A percentile compares a stretch with the other conserved stretches of the same genome.
phyloP scores from a whole-genome alignment of 2,329 filamentous ascomycete species.

The Alternaria sp. region DNA sequence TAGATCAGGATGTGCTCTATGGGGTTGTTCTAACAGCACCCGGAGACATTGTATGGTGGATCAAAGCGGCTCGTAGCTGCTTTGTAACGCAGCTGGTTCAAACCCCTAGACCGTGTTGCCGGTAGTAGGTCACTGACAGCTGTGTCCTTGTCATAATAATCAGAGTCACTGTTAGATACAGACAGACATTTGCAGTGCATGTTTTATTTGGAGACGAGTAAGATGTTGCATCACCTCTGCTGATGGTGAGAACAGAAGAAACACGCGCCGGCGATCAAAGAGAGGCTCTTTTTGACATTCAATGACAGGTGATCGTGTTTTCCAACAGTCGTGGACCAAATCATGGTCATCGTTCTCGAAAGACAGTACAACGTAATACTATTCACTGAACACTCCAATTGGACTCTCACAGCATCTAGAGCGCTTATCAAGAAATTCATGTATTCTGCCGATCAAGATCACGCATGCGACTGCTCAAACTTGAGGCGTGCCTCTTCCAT shows the following conservation, averaged over 20 bases:
- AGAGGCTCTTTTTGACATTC: neutral
- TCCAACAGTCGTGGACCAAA: neutral
- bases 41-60: neutral
- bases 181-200: neutral
- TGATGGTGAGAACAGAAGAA: neutral
- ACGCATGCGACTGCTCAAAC: neutral
- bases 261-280: too few species aligned
- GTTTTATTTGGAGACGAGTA: neutral
- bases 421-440: neutral
- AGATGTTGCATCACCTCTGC: neutral
- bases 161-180: neutral
- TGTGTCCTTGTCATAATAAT: neutral
- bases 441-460: neutral
- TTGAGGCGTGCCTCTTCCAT: conserved; percentile 1
- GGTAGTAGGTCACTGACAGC: neutral
- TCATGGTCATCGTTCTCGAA: neutral
- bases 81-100: neutral
- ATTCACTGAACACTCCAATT: neutral
- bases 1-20: neutral
- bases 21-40: neutral
- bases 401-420: neutral
- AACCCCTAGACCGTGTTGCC: too few species aligned
- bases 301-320: neutral
- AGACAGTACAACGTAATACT: neutral
- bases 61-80: too few species aligned